These are phyloP conservation scores for Ceratocystis ficicola DNA, from an alignment of 2,329 filamentous ascomycete species.

Conservation along the genomic window DNA sequence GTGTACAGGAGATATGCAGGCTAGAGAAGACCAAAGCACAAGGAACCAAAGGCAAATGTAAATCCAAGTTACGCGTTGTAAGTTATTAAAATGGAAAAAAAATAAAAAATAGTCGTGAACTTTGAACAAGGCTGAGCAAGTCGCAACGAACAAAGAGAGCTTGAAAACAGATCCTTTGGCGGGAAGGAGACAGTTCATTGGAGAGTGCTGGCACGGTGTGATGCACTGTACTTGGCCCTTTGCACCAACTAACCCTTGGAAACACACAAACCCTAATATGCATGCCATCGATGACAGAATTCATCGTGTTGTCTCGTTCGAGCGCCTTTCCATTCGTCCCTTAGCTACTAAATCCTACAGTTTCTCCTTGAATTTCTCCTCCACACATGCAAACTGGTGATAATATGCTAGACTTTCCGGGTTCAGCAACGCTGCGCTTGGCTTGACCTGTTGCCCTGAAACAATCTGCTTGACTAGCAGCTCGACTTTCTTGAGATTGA, in stretches of 20 bases:
- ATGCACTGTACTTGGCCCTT: neutral
- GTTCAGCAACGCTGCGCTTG: constrained; percentile 65
- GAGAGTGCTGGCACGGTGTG: neutral
- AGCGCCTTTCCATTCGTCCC: too few species aligned
- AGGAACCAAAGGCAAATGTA: neutral
- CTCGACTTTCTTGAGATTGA: constrained; percentile 79
- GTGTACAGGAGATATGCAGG: neutral
- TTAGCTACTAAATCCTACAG: too few species aligned
- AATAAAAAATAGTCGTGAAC: constrained; percentile 3
- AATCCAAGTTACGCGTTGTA: neutral
- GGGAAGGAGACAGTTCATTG: neutral
- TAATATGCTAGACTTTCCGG: constrained; percentile 65
- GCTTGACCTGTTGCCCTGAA: constrained; percentile 58
- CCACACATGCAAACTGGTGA: constrained; percentile 52
- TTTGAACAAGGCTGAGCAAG: neutral
- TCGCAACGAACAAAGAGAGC: constrained; percentile 3
- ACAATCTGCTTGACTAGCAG: constrained; percentile 76
- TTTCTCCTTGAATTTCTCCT: constrained; percentile 4
- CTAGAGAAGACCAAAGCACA: neutral
- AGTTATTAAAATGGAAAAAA: neutral
- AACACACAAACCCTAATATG: neutral
- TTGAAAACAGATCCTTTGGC: constrained; percentile 1
- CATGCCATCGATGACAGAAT: too few species aligned
- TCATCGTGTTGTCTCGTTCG: too few species aligned
- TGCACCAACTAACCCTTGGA: neutral